phyloP scores from a whole-genome alignment of 352 stramenopile genomes.

The Phytopythium helicoides region DNA sequence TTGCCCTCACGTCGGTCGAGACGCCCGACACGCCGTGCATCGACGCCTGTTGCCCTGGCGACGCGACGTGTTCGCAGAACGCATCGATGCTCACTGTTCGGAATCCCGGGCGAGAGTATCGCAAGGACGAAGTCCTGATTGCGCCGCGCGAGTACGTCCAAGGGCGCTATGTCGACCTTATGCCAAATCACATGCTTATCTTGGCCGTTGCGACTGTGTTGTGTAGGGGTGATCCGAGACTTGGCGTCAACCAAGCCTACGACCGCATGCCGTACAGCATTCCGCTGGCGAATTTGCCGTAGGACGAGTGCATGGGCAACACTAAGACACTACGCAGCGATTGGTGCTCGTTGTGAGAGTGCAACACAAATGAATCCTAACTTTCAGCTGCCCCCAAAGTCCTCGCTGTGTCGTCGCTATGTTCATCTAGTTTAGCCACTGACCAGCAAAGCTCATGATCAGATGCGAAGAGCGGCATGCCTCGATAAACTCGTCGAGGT shows the following conservation, averaged over 20 bases:
- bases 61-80: slow-evolving; percentile 44
- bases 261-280: slow-evolving; percentile 79
- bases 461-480: slow-evolving; percentile 13
- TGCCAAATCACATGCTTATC: too few species aligned
- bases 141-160: slow-evolving; percentile 49
- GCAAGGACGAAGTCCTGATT: slow-evolving; percentile 49
- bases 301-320: too few species aligned
- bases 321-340: too few species aligned
- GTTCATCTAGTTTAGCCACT: slow-evolving; percentile 5
- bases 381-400: too few species aligned
- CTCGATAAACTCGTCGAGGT: slow-evolving; percentile 11
- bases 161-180: too few species aligned
- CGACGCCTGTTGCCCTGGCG: slow-evolving; percentile 53
- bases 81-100: slow-evolving; percentile 41
- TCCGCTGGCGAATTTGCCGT: slow-evolving; percentile 57
- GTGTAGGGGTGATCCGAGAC: slow-evolving; percentile 53
- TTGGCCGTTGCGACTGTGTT: neutral
- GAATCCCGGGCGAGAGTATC: slow-evolving; percentile 40
- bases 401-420: neutral
- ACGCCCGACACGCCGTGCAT: slow-evolving; percentile 57
- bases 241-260: slow-evolving; percentile 76
- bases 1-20: slow-evolving; percentile 48
- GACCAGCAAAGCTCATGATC: slow-evolving; percentile 13
- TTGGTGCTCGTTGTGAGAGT: too few species aligned
- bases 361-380: too few species aligned